phyloP scores from a whole-genome alignment of 805 yeast species.

The Myxozyma geophila region DNA sequence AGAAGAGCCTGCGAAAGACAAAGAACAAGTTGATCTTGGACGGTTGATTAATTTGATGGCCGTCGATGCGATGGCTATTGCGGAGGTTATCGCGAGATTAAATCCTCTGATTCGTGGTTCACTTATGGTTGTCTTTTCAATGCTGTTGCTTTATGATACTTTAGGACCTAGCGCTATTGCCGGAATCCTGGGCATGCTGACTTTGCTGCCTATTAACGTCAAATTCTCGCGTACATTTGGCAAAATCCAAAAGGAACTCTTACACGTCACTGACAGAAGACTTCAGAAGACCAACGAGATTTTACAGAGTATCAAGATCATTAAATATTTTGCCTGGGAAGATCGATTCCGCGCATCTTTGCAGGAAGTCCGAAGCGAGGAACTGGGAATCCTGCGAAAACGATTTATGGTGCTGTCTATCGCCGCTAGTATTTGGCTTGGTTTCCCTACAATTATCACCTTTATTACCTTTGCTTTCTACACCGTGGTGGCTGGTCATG shows the following conservation, averaged over 20 bases:
- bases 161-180: constrained; percentile 88
- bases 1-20: constrained; percentile 26
- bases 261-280: constrained; percentile 84
- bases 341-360: constrained; percentile 74
- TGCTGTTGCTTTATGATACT: constrained; percentile 66
- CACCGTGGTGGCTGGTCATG: constrained; percentile 68
- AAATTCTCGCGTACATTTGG: constrained; percentile 66
- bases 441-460: constrained; percentile 76
- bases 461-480: constrained; percentile 80
- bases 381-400: constrained; percentile 61
- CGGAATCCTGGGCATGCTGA: constrained; percentile 71
- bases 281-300: constrained; percentile 92
- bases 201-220: constrained; percentile 75
- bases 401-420: constrained; percentile 69
- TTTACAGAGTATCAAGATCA: constrained; percentile 87
- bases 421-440: constrained; percentile 59
- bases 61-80: constrained; percentile 92
- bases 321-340: constrained; percentile 98
- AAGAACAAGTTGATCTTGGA: constrained; percentile 64
- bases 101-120: constrained; percentile 79
- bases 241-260: constrained; percentile 66
- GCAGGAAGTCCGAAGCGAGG: constrained; percentile 71
- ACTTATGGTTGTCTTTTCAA: constrained; percentile 74
- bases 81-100: constrained; percentile 89
- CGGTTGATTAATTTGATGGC: constrained; percentile 92